Evolutionary conservation across 1,284 basidiomycete species (phyloP).

Genomic region (Rhodotorula sp.): DNA sequence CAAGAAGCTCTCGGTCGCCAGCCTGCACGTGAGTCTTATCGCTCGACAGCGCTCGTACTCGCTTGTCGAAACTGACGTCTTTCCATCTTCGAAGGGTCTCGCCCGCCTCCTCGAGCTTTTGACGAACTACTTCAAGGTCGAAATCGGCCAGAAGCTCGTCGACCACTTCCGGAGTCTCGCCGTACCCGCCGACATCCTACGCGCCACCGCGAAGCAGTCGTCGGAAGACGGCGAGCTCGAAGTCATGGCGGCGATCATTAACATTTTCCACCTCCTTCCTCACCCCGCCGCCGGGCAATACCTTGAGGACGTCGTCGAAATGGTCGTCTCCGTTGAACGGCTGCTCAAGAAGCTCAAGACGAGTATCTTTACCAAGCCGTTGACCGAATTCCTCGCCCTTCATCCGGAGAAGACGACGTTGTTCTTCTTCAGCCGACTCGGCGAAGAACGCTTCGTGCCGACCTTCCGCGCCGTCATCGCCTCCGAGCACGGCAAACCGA

Average conservation of each 20-base stretch:
- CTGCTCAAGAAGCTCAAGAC: conserved; percentile 62
- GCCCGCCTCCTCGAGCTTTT: conserved; percentile 92
- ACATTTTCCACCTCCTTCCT: conserved; percentile 96
- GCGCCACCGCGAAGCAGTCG: conserved; percentile 71
- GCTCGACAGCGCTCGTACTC: not conserved
- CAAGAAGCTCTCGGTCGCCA: conserved; percentile 88
- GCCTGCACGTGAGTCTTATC: conserved; percentile 57
- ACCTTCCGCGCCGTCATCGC: conserved; percentile 52
- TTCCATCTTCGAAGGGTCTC: conserved; percentile 62
- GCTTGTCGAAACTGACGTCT: not conserved
- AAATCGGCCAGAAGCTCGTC: conserved; percentile 95
- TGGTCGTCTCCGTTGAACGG: conserved; percentile 78
- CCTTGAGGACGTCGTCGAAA: conserved; percentile 78
- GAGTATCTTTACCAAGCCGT: too few species aligned
- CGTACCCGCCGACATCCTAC: conserved; percentile 74
- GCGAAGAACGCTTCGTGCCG: too few species aligned
- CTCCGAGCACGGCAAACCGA: conserved; percentile 69
- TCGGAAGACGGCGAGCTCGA: conserved; percentile 85
- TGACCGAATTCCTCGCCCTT: too few species aligned
- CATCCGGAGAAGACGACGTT: too few species aligned
- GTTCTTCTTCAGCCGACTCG: too few species aligned
- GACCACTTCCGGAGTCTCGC: conserved; percentile 93
- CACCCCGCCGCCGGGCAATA: conserved; percentile 84
- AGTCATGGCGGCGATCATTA: conserved; percentile 89
- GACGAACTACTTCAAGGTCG: conserved; percentile 99